Evolutionary conservation across 805 yeast species (phyloP).

Genomic region (Candida multigemmis): DNA sequence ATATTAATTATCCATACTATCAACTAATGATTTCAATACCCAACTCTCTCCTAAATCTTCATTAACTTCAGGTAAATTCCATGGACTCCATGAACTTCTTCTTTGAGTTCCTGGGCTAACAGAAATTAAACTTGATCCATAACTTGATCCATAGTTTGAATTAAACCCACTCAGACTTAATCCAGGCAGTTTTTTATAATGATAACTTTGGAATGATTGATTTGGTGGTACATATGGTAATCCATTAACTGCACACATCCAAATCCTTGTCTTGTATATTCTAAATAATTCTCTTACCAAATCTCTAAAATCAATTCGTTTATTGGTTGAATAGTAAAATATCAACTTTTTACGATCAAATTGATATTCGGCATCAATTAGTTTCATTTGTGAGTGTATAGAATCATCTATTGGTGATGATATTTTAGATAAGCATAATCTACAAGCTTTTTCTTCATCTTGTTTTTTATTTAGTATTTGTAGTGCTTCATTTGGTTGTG

Average conservation of each 20-base stretch:
- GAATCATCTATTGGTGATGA: constrained; percentile 22
- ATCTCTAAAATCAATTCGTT: constrained; percentile 65
- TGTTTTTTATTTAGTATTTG: constrained; percentile 49
- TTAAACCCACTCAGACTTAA: constrained; percentile 3
- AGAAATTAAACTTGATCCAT: constrained; percentile 1
- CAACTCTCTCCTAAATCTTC: constrained; percentile 1
- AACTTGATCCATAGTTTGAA: constrained; percentile 1
- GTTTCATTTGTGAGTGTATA: constrained; percentile 32
- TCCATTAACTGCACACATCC: constrained; percentile 68
- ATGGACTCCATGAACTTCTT: constrained; percentile 4
- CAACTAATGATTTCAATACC: constrained; percentile 1
- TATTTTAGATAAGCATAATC: constrained; percentile 50
- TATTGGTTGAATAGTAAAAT: constrained; percentile 52
- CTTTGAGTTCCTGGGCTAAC: not conserved
- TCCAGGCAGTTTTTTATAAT: not conserved
- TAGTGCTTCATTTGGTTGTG: constrained; percentile 50
- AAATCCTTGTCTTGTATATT: constrained; percentile 69
- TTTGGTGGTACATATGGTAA: constrained; percentile 15
- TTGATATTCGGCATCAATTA: constrained; percentile 73
- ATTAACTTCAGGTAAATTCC: constrained; percentile 4
- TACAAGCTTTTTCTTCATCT: constrained; percentile 65
- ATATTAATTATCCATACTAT: constrained; percentile 1
- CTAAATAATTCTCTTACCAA: constrained; percentile 66
- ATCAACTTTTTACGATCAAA: constrained; percentile 73
- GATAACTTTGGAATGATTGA: constrained; percentile 2